Base-by-base conservation (phyloP, 768 basidiomycete genomes). In the Collybia mongolica region DNA sequence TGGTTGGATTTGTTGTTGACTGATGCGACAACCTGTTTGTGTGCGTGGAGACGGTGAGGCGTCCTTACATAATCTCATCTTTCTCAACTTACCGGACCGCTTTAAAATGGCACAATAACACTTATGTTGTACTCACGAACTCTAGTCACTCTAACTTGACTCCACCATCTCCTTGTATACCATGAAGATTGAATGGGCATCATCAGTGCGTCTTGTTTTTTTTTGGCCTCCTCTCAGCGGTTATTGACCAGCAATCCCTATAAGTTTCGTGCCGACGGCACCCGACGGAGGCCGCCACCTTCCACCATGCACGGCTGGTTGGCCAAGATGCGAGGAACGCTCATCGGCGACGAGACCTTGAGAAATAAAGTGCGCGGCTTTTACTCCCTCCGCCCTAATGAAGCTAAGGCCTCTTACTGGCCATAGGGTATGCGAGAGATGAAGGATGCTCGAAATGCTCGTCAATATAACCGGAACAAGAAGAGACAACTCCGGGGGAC, bases 291-390 rank as follows among this genome's bases (percentile, higher is more conserved):
- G 39, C 81, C 77, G 42, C 75, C 72, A 26, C 76, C 78, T 37
- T 83, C 79, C 5, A 76, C 77, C 9, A 75, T 87, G 65, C 88
- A 90, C 56, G 88, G 88, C 26, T 90, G 87, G 86, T 71, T 89
- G 52, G 81, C 83, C n/a, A 90, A 89, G 66, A 79, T 83, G 79
- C 77, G 87, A 53, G 88, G 86, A 20, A 88, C 87, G 11, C 71
- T 89, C 26, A 61, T 75, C 26, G 86, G 84, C 29, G 73, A 86
- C 60, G 86, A 88, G 60, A 59, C 55, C 17, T 67, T 85, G 41
- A 75, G 86, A 54, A 73, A 63, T 46, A 77, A 69, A 65, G 80
- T 78, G 55, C 40, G 23, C 6, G 23, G 23, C 35, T 36, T 38
- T 26, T 47, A 5, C 11, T 47, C 15, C 35, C n/a, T 17, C 39